Base-by-base conservation (phyloP, 2,329 filamentous ascomycete species). In the Aspergillus hiratsukae region DNA sequence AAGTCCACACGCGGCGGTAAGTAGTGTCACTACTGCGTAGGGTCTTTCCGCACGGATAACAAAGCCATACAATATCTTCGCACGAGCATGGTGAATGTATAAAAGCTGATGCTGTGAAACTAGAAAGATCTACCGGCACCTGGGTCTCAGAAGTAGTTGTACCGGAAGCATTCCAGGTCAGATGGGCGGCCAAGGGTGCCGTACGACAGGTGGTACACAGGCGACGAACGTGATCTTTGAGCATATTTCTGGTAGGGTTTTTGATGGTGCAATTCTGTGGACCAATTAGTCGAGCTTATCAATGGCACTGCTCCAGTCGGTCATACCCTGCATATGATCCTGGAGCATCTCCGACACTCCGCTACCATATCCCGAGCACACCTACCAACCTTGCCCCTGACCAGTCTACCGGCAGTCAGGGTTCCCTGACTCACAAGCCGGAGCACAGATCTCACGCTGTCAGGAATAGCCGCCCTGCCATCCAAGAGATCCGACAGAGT, bases 281-380 rank as follows among this genome's bases (percentile, higher is more conserved):
- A 46, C 50, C 61, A 51, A 59, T 57, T 25, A 41, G n/a, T 28
- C 8, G 0, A 35, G 21, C 43, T 37, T 5, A 25, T 37, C 19
- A 5, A 21, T 37, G 27, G 10, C 14, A 41, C 48, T 29, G 6
- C 25, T 11, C 3, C 43, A 25, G 40, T 14, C 19, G 49, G 29
- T 73, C 83, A 72, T 82, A 95, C 91, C 75, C 93, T 84, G 73
- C 93, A 97, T 54, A 96, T 85, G 27, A 91, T 81, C 28, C 77
- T 85, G 41, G 82, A 83, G 71, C 93, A 97, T 60, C 87, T 83
- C 54, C 90, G 84, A 72, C 93, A 97, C 64, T 88, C 87, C 45
- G 81, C 83, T 4, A 97, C 93, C 83, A 96, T 83, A 72, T 97
- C 93, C 59, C 90, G 82, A 23, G 93, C 93, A 70, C 93, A 97